Percentiles rank a stretch among this genome's conserved stretches.
phyloP scores from a whole-genome alignment of 192 early-diverging fungal genomes.

The Linnemannia exigua region DNA sequence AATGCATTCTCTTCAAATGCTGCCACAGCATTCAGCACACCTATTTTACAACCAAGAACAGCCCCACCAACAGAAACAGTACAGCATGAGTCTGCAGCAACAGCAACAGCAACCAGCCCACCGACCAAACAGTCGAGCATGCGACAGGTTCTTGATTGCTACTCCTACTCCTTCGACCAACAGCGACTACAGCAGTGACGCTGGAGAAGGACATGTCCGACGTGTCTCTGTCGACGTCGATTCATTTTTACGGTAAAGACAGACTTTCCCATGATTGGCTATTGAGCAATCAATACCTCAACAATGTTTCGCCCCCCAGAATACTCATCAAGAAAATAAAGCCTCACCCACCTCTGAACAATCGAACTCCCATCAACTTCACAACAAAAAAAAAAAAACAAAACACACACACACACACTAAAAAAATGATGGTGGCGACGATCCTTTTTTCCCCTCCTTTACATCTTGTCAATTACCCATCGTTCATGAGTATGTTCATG shows the following conservation, averaged over 20 bases:
- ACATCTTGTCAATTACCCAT: background rate
- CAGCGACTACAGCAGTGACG: background rate
- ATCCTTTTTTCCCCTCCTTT: background rate
- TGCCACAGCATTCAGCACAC: background rate
- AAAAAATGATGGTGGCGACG: background rate
- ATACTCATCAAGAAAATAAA: too few relatives aligned
- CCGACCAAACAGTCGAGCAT: background rate
- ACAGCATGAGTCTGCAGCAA: background rate
- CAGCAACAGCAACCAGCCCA: background rate
- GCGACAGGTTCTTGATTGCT: background rate
- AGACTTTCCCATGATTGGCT: background rate
- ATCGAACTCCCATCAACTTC: background rate
- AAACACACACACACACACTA: too few relatives aligned
- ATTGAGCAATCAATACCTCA: too few relatives aligned
- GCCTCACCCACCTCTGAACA: too few relatives aligned
- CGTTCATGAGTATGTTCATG: too few relatives aligned
- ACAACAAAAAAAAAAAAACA: background rate
- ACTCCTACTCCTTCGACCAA: background rate
- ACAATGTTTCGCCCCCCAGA: too few relatives aligned
- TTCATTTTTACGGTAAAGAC: background rate
- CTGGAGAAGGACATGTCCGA: background rate
- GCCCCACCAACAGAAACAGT: background rate
- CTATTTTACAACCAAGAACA: background rate
- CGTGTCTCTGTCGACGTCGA: background rate
- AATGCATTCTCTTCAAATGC: too few relatives aligned